These are phyloP conservation scores for Telopea speciosissima DNA, from an alignment of 177 flowering plant species.

Conservation along the genomic window DNA sequence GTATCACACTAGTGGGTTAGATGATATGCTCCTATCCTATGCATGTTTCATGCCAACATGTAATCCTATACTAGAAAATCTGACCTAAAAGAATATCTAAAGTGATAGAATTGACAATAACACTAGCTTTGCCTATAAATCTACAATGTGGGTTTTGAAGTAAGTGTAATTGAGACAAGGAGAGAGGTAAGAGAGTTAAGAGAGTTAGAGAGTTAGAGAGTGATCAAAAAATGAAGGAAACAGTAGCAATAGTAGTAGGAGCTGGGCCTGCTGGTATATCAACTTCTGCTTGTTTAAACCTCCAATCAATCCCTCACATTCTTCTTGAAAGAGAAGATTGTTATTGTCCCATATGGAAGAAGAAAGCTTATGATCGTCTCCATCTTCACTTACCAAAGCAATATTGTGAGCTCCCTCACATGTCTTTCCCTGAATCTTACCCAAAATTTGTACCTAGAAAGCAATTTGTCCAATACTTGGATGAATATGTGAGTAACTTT, in stretches of 20 bases:
- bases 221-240: conserved; percentile 11
- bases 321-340: conserved; percentile 68
- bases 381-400: conserved; percentile 62
- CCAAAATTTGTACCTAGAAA: conserved; percentile 39
- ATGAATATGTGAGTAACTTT: conserved; percentile 46
- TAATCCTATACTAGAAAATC: too few relatives aligned
- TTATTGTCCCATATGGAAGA: conserved; percentile 55
- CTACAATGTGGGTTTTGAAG: too few relatives aligned
- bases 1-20: too few relatives aligned
- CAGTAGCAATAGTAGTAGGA: conserved; percentile 49
- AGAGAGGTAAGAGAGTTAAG: too few relatives aligned
- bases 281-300: conserved; percentile 45
- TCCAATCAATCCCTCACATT: conserved; percentile 41
- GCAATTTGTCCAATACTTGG: conserved; percentile 46
- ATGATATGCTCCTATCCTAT: too few relatives aligned
- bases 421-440: conserved; percentile 28
- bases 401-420: conserved; percentile 54
- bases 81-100: too few relatives aligned
- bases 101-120: too few relatives aligned
- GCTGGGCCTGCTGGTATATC: conserved; percentile 75
- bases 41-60: too few relatives aligned
- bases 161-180: too few relatives aligned
- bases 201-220: too few relatives aligned
- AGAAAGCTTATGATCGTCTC: conserved; percentile 59
- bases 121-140: too few relatives aligned